Percentiles rank a stretch among this genome's conserved stretches.
phyloP scores from a whole-genome alignment of 495 filamentous ascomycete genomes.

The Usnea hakonensis region DNA sequence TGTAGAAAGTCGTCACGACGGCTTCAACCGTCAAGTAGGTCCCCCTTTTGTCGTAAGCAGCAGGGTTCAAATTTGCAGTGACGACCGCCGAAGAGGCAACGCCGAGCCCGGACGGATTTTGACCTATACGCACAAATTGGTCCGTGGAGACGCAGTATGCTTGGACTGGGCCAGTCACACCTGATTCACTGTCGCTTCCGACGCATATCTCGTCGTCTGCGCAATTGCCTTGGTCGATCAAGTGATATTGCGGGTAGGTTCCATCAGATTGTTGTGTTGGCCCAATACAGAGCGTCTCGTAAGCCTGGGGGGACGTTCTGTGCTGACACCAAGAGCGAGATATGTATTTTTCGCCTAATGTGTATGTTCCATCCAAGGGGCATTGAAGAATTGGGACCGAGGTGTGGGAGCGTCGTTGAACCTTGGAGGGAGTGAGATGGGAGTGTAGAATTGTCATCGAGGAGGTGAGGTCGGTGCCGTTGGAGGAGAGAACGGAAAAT shows the following conservation, averaged over 20 bases:
- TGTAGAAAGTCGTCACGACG: background rate
- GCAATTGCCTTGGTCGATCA: background rate
- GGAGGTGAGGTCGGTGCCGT: background rate
- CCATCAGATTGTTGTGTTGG: background rate
- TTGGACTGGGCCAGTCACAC: too few relatives aligned
- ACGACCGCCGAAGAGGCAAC: background rate
- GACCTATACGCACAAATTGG: background rate
- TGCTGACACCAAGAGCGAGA: background rate
- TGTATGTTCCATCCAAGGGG: too few relatives aligned
- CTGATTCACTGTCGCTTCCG: background rate
- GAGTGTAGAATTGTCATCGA: background rate
- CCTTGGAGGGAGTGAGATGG: background rate
- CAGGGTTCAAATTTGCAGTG: background rate
- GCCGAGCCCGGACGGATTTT: background rate
- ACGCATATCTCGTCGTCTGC: background rate
- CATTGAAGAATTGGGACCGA: background rate
- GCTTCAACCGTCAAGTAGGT: background rate
- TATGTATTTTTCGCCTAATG: too few relatives aligned
- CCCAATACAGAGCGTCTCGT: background rate
- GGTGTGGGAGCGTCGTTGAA: background rate
- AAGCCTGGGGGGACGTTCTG: background rate
- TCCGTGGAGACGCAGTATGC: background rate
- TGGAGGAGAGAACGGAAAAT: background rate
- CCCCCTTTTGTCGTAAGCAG: background rate
- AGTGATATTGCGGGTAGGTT: background rate